These are phyloP conservation scores for Moesziomyces parantarcticus DNA, from an alignment of 1,284 basidiomycete genomes.

Conservation along the genomic window DNA sequence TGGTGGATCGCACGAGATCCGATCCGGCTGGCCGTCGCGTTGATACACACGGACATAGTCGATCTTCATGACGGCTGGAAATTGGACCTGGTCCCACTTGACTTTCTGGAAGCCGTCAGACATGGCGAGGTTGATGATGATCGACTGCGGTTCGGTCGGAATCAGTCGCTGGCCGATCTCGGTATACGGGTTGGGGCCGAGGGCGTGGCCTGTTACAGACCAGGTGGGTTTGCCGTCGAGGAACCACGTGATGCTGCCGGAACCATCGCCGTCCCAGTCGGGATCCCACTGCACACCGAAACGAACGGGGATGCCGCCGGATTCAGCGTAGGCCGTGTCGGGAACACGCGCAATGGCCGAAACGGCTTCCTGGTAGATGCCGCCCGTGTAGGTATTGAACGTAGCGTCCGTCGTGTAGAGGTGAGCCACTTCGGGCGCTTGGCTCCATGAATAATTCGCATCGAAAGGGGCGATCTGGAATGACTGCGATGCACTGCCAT, in stretches of 20 bases:
- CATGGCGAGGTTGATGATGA: constrained; percentile 60
- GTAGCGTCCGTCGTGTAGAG: constrained; percentile 15
- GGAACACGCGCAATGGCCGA: constrained; percentile 54
- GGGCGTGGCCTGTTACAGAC: constrained; percentile 41
- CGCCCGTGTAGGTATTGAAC: constrained; percentile 62
- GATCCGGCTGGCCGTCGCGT: constrained; percentile 29
- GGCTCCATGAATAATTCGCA: constrained; percentile 54
- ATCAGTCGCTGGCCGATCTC: constrained; percentile 56
- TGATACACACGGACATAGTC: constrained; percentile 62
- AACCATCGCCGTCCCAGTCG: constrained; percentile 49
- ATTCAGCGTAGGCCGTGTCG: constrained; percentile 42
- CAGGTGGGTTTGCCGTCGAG: constrained; percentile 61
- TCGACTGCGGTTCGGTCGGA: constrained; percentile 58
- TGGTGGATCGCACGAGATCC: constrained; percentile 56
- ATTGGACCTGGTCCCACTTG: constrained; percentile 54
- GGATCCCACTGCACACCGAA: constrained; percentile 66
- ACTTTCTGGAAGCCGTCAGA: constrained; percentile 58
- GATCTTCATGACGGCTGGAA: constrained; percentile 69
- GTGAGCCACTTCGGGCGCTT: constrained; percentile 7
- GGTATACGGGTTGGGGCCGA: constrained; percentile 29
- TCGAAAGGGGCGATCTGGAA: constrained; percentile 67
- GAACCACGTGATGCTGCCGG: constrained; percentile 61
- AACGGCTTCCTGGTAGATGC: constrained; percentile 63
- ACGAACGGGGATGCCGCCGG: constrained; percentile 23
- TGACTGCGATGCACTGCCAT: constrained; percentile 53